Conservation (phyloP, 2,329 filamentous ascomycete genomes). For the Cladosporium sp. region DNA sequence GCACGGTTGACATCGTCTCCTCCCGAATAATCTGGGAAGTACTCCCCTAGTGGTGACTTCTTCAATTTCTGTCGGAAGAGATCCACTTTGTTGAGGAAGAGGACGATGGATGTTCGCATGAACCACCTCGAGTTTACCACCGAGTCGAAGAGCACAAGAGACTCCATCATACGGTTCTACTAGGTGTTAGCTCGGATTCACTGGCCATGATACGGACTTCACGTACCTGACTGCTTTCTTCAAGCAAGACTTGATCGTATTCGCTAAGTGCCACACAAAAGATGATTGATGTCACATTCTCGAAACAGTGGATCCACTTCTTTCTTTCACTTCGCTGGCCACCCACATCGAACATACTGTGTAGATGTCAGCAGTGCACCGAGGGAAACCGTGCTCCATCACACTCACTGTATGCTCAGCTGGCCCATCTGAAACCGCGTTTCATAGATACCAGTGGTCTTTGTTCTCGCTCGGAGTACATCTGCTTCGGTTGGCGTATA, state of each 20-base stretch:
- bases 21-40: conserved; percentile 97
- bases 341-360: conserved; percentile 98
- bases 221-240: conserved; percentile 92
- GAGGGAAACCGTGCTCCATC: too few species aligned
- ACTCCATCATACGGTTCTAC: conserved; percentile 99
- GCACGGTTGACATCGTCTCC: conserved; percentile 98
- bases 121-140: conserved; percentile 99
- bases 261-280: conserved; percentile 98
- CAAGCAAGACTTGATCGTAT: conserved; percentile 94
- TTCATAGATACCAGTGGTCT: conserved; percentile 99
- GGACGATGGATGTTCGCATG: conserved; percentile 96
- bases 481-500: conserved; percentile 95
- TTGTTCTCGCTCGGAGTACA: conserved; percentile 90
- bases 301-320: conserved; percentile 99
- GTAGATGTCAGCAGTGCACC: background rate
- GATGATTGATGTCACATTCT: conserved; percentile 99
- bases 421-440: conserved; percentile 98
- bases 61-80: conserved; percentile 93
- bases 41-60: conserved; percentile 84
- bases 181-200: conserved; percentile 17
- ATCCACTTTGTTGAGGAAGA: conserved; percentile 99
- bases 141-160: conserved; percentile 90
- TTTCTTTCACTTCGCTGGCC: conserved; percentile 96
- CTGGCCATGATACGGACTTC: conserved; percentile 14
- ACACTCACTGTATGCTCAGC: conserved; percentile 89